Evolutionary conservation across 1,284 basidiomycete species (phyloP), one percentile per base, ranked within the genome.

Genomic region (Lignosus rhinocerotis): DNA sequence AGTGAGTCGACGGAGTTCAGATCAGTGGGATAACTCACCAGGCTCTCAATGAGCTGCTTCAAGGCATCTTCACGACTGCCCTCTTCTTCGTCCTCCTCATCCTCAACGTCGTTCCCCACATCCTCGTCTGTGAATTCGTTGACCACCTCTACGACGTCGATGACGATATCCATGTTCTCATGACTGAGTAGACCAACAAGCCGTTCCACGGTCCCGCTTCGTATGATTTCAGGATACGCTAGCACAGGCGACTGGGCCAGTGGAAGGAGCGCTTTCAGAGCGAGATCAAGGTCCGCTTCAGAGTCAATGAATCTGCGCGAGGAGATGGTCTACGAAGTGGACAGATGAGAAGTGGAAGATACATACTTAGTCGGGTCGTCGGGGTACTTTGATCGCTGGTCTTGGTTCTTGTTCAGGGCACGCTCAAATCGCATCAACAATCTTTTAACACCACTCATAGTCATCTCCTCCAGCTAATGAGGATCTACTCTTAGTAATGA

Each of bases 81-180:
- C 16, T 74, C 84, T 12, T 73, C 78, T 51, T 84, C 84, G 3
- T 85, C 84, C n/a, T 89, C 87, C 2, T 84, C 83, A 14, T 85
- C 87, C 9, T 88, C 88, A 6, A 76, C 83, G 56, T 89, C 90
- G 41, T 90, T 88, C 2, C 92, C 89, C 1, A 94, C 93, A 69
- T 99, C 96, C 71, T 98, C 96, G 67, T 99, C 96, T 0, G 95
- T 96, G 59, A 98, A 80, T 73, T 99, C 97, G 68, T 96, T 92
- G 3, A 99, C 80, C 30, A 96, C 83, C 69, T 96, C 92, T 19
- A 97, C 86, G 19, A 93, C 90, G 66, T 96, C 93, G 56, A 97
- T 90, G 17, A 92, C 91, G 62, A 98, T 96, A 73, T 98, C 95
- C 45, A 89, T 84, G 69, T 97, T 97, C 73, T 96, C 95, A 70